Evolutionary conservation across 257 asterid genomes (phyloP).

Genomic region (Leptodermis oblonga): DNA sequence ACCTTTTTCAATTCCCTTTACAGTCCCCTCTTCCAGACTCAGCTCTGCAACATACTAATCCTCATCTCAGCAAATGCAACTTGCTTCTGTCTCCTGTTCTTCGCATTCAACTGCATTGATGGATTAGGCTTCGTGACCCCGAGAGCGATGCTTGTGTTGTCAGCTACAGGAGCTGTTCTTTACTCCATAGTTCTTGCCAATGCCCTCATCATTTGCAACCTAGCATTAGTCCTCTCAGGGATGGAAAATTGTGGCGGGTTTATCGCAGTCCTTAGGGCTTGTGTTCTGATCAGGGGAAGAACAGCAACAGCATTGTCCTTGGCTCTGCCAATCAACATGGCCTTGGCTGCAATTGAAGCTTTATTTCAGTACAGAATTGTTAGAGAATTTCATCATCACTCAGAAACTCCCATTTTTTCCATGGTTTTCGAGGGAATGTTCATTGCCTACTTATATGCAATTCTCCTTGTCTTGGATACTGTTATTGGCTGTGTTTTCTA

Average conservation of each 20-base stretch:
- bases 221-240: constrained; percentile 45
- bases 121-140: constrained; percentile 36
- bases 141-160: constrained; percentile 29
- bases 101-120: constrained; percentile 32
- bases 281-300: constrained; percentile 45
- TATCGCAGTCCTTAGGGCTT: constrained; percentile 43
- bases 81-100: constrained; percentile 45
- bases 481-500: constrained; percentile 47
- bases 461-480: constrained; percentile 60
- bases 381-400: constrained; percentile 26
- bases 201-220: constrained; percentile 40
- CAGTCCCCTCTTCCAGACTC: constrained; percentile 47
- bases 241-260: constrained; percentile 40
- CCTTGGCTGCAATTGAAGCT: constrained; percentile 53
- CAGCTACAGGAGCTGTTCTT: constrained; percentile 46
- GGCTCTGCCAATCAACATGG: constrained; percentile 47
- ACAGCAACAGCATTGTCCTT: constrained; percentile 48
- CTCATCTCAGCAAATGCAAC: constrained; percentile 64
- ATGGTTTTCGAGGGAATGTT: constrained; percentile 52
- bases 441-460: constrained; percentile 53
- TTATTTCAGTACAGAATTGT: constrained; percentile 59
- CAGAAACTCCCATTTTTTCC: constrained; percentile 10
- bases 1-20: constrained; percentile 30
- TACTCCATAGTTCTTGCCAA: constrained; percentile 71
- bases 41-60: constrained; percentile 48